Percentiles rank a stretch among this genome's conserved stretches.
Evolutionary conservation across 1,284 basidiomycete species (phyloP).

Genomic region (Phenoliferia sp.): DNA sequence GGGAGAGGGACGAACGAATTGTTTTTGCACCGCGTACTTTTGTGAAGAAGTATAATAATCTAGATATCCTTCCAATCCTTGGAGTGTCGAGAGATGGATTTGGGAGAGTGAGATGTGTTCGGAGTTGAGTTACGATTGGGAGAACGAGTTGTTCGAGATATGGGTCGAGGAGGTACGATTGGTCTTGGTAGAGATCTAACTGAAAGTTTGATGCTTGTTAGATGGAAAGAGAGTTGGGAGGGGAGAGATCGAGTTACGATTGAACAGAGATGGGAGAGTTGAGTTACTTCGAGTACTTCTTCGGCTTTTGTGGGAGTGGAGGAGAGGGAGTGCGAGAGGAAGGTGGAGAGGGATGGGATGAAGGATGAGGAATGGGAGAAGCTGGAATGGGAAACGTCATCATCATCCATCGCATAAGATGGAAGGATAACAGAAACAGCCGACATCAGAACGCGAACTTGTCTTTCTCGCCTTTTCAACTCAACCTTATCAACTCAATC

Average conservation of each 20-base stretch:
- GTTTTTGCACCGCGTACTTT: conserved; percentile 90
- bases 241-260: background rate
- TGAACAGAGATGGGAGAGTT: background rate
- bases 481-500: too few relatives aligned
- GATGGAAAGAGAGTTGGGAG: background rate
- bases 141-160: conserved; percentile 75
- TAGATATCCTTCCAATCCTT: conserved; percentile 56
- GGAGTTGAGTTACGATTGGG: conserved; percentile 68
- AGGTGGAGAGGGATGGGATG: too few relatives aligned
- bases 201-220: background rate
- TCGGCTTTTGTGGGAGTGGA: too few relatives aligned
- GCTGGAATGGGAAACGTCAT: too few relatives aligned
- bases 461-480: too few relatives aligned
- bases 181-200: conserved; percentile 75
- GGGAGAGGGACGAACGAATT: conserved; percentile 57
- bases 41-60: conserved; percentile 73
- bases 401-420: too few relatives aligned
- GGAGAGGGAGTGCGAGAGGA: too few relatives aligned
- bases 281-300: background rate
- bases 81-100: conserved; percentile 41
- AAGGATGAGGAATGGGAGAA: too few relatives aligned
- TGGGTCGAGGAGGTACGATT: conserved; percentile 92
- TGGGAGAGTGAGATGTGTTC: conserved; percentile 37
- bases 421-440: too few relatives aligned
- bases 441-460: too few relatives aligned